phyloP scores from a whole-genome alignment of 805 yeast genomes.

The Lipomyces yamanashiensis region DNA sequence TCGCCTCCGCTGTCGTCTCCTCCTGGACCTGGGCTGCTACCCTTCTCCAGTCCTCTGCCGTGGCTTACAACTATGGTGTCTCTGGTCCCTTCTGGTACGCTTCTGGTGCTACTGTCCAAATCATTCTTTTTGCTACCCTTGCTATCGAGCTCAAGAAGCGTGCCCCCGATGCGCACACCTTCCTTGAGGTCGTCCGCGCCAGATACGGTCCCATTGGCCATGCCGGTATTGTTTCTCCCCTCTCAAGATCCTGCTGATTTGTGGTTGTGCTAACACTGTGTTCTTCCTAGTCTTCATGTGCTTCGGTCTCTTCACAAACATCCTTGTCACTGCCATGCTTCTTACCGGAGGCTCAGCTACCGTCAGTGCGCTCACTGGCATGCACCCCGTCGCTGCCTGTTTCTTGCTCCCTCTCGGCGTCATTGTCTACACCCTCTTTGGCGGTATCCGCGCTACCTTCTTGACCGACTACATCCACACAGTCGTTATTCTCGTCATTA shows the following conservation, averaged over 20 bases:
- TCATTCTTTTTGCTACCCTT: conserved; percentile 79
- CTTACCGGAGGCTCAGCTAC: conserved; percentile 90
- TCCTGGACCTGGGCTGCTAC: conserved; percentile 97
- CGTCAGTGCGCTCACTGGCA: conserved; percentile 78
- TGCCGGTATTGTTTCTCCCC: conserved; percentile 39
- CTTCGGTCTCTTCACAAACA: conserved; percentile 84
- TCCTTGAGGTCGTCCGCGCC: conserved; percentile 78
- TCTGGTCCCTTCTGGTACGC: conserved; percentile 81
- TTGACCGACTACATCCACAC: conserved; percentile 83
- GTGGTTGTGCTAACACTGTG: background rate
- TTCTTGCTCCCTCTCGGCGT: conserved; percentile 83
- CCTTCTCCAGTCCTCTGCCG: conserved; percentile 72
- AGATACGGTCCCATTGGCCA: conserved; percentile 84
- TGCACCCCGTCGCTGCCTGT: conserved; percentile 79
- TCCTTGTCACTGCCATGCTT: conserved; percentile 90
- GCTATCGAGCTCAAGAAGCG: conserved; percentile 87
- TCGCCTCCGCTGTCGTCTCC: conserved; percentile 88
- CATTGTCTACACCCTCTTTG: conserved; percentile 72
- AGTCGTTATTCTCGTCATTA: conserved; percentile 74
- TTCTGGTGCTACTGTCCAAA: conserved; percentile 89
- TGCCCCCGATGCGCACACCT: conserved; percentile 93
- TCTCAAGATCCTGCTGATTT: background rate
- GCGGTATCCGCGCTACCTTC: conserved; percentile 84
- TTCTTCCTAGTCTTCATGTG: conserved; percentile 44
- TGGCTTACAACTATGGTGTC: conserved; percentile 77